Evolutionary conservation across 2,329 filamentous ascomycete species (phyloP).

Genomic region (Aspergillus awamori): DNA sequence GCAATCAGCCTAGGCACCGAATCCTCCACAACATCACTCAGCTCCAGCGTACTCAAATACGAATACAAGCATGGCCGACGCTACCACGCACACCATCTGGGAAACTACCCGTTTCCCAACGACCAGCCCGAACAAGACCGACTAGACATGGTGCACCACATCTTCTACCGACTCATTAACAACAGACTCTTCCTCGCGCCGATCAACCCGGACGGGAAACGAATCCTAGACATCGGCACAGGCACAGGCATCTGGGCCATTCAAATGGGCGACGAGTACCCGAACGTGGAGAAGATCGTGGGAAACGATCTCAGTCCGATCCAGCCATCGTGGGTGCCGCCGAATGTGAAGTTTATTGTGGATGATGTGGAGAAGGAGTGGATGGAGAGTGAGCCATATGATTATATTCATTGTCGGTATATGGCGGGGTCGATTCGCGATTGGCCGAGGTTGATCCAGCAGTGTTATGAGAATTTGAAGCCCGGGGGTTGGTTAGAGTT

Average conservation of each 20-base stretch:
- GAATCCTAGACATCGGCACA: conserved; percentile 45
- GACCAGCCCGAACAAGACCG: conserved; percentile 41
- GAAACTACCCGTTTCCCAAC: conserved; percentile 39
- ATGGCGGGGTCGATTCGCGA: conserved; percentile 36
- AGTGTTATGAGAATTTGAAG: conserved; percentile 18
- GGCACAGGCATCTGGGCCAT: conserved; percentile 41
- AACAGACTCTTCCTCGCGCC: conserved; percentile 43
- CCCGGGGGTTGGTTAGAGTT: conserved; percentile 23
- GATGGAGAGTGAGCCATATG: conserved; percentile 31
- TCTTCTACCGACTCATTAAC: conserved; percentile 41
- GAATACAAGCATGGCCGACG: conserved; percentile 29
- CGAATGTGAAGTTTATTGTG: conserved; percentile 38
- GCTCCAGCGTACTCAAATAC: conserved; percentile 16
- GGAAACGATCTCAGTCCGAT: conserved; percentile 53
- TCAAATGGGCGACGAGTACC: conserved; percentile 40
- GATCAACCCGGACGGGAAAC: conserved; percentile 30
- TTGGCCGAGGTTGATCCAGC: conserved; percentile 26
- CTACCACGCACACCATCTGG: conserved; percentile 33
- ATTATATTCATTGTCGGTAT: conserved; percentile 40
- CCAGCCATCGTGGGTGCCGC: conserved; percentile 41
- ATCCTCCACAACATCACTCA: conserved; percentile 12
- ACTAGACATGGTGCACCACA: conserved; percentile 40
- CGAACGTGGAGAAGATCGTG: conserved; percentile 42
- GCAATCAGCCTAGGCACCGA: background rate
- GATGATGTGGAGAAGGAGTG: conserved; percentile 39